Percentiles rank a stretch among this genome's conserved stretches.
phyloP scores from a whole-genome alignment of 1,284 basidiomycete species.

The Veloboletus limbatus region DNA sequence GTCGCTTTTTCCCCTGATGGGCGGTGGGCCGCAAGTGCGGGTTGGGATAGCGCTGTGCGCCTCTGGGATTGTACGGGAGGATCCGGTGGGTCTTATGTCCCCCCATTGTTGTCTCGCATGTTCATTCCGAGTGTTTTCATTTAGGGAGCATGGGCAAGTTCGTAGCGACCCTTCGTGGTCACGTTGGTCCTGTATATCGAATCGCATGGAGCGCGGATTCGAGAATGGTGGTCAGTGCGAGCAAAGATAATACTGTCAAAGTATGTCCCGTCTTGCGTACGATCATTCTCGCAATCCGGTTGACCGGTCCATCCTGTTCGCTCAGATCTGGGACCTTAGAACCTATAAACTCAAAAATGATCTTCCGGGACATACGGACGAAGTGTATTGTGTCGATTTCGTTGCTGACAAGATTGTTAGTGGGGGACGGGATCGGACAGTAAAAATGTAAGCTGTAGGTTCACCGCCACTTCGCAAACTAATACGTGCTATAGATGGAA shows the following conservation, averaged over 20 bases:
- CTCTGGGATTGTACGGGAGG: conserved; percentile 72
- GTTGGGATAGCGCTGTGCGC: conserved; percentile 90
- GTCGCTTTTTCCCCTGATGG: conserved; percentile 97
- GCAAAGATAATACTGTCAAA: conserved; percentile 95
- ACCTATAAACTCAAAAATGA: conserved; percentile 93
- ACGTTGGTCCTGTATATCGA: conserved; percentile 93
- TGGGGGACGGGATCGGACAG: conserved; percentile 75
- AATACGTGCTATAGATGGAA: conserved; percentile 26
- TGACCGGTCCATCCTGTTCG: neutral
- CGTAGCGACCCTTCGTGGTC: conserved; percentile 86
- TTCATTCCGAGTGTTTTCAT: neutral
- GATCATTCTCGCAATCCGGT: conserved; percentile 1
- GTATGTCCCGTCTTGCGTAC: conserved; percentile 41
- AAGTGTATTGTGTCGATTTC: conserved; percentile 98
- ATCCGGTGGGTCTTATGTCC: conserved; percentile 10
- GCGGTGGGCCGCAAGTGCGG: conserved; percentile 85
- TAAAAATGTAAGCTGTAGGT: conserved; percentile 58
- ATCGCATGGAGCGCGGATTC: conserved; percentile 96
- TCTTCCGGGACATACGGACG: conserved; percentile 94
- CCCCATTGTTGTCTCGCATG: neutral
- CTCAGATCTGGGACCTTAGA: conserved; percentile 90
- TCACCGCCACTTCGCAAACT: neutral
- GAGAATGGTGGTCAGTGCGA: conserved; percentile 87
- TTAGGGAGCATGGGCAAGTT: conserved; percentile 86
- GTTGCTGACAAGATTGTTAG: conserved; percentile 98